Base-by-base conservation (phyloP, 106 monocot species). In the Dendrobium catenatum region DNA sequence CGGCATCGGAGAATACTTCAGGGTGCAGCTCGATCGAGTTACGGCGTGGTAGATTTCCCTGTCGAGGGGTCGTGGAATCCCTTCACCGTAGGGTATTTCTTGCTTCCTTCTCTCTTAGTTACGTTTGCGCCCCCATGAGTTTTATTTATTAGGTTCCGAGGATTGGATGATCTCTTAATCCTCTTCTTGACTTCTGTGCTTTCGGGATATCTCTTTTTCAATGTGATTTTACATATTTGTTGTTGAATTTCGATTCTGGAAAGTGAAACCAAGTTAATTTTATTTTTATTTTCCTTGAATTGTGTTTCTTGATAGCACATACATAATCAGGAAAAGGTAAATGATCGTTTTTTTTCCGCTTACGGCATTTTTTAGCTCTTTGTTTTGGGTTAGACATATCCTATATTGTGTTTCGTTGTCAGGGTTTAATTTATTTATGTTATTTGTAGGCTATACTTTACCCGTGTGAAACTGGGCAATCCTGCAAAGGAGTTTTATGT, bases 401-500 rank as follows among this genome's bases (percentile, higher is more conserved):
- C 51, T 51, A 15, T 16, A 37, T 40, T 79, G 9, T 18, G 9
- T 75, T 8, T 19, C 11, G 41, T 5, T 56, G 37, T 7, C 20
- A 29, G 51, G 47, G 27, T 76, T 51, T 20, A 20, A 26, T 59
- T 40, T 42, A 1, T 76, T 10, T 1, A 8, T 78, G n/a, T 33
- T 78, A 37, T 59, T 40, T 84, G 15, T 83, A 98, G 97, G 79
- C 84, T 94, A 1, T 98, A 98, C 77, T 94, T 75, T 79, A 91
- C 94, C 7, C 87, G 91, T 24, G 92, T 94, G 72, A 87, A 89
- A 85, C 87, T 97, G 82, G 97, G 97, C 46, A 94, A 90, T 77
- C 97, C 97, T 55, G 66, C 89, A 0, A 97, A 89, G 58, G 97
- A 97, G 87, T 97, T 94, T 76, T 94, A 91, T 68, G 97, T 97